Conservation (phyloP, 495 filamentous ascomycete species). For the Aspergillus nanangensis region DNA sequence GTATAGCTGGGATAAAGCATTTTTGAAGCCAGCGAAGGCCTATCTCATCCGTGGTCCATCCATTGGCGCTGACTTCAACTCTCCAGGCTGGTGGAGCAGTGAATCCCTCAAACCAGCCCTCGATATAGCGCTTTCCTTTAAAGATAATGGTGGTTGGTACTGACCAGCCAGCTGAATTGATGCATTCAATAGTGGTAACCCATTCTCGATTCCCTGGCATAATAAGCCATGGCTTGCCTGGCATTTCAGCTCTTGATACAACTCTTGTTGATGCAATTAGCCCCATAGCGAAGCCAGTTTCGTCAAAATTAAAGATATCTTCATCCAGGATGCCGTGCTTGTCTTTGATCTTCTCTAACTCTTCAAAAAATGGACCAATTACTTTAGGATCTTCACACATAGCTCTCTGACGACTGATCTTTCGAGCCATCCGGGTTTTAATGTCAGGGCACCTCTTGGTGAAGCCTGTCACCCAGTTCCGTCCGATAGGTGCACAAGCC, state of each 20-base stretch:
- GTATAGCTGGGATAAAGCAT: too few relatives aligned
- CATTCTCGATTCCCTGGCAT: constrained; percentile 35
- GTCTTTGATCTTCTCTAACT: constrained; percentile 23
- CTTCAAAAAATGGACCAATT: constrained; percentile 15
- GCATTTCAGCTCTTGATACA: constrained; percentile 18
- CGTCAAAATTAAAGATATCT: constrained; percentile 41
- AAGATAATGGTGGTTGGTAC: background rate
- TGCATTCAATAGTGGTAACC: constrained; percentile 16
- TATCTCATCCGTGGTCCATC: background rate
- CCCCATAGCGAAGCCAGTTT: too few relatives aligned
- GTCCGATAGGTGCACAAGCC: background rate
- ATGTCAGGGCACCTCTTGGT: background rate
- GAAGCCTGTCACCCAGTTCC: background rate
- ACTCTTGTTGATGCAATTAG: constrained; percentile 21
- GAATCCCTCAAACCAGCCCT: background rate
- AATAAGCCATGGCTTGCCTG: constrained; percentile 6
- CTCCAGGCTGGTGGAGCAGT: background rate
- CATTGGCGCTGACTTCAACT: background rate
- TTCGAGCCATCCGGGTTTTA: background rate
- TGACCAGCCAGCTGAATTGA: background rate
- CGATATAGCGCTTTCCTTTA: constrained; percentile 1
- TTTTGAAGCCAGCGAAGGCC: background rate
- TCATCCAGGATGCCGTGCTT: constrained; percentile 30
- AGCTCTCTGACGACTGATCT: background rate
- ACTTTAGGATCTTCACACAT: background rate